Evolutionary conservation across 2,329 filamentous ascomycete species (phyloP), one percentile per base, ranked within the genome.

Genomic region (Arthrobotrys sinensis): DNA sequence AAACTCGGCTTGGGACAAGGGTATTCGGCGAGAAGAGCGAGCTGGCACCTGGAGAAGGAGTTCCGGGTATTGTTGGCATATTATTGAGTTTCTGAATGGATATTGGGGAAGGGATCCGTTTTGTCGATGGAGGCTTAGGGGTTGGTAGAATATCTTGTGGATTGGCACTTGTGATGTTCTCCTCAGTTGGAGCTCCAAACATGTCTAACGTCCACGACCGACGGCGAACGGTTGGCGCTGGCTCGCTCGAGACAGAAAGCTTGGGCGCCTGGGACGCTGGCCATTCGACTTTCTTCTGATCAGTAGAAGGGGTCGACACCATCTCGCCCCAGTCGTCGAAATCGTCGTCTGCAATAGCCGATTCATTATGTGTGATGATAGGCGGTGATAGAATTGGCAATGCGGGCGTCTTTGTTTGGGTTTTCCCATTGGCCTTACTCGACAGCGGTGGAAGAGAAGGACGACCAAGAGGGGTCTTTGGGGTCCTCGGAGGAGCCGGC

Each of bases 291-390:
- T 36, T 16, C 34, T 71, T 67, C 40, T 78, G 60, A n/a, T 78
- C 75, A 14, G 53, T 50, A 11, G 75, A 71, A 48, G 72, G 46
- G 5, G 68, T 72, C 14, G 38, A 40, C 14, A 79, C 21, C 76
- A 79, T 79, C 46, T 79, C 76, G n/a, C 76, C 76, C 76, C 76
- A 79, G 48, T 79, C 76, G 19, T 70, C 76, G 45, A 79, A 79
- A 36, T 79, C 69, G 45, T 75, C 69, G n/a, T 73, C 66, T 7
- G 34, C 55, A 7, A 70, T 66, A 32, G 67, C 67, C 19, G 67
- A 68, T 28, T 68, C 63, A 16, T 34, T 78, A 21, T 48, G 52
- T n/a, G 40, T 63, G 6, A 68, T 53, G 6, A 48, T 66, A 8
- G 75, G 62, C 34, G 70, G 70, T 6, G 63, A 67, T 53, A 71